Conservation (phyloP, 2,329 filamentous ascomycete genomes). For the Colletotrichum sp. region DNA sequence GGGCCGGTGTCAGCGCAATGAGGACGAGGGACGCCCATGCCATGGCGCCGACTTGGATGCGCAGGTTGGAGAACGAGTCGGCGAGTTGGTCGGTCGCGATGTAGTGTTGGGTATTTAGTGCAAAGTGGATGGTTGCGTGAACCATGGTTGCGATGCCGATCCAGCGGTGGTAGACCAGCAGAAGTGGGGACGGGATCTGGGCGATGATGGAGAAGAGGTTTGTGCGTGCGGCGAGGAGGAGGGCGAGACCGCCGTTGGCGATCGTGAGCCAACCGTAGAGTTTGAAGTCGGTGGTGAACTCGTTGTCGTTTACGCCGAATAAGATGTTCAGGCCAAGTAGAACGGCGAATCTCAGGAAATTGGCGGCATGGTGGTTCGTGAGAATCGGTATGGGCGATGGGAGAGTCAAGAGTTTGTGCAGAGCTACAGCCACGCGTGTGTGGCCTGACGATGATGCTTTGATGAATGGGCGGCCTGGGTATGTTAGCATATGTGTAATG, state of each 20-base stretch:
- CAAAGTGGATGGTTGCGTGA: not conserved
- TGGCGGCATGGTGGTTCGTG: not conserved
- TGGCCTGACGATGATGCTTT: not conserved
- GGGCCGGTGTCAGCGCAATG: not conserved
- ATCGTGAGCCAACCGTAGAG: not conserved
- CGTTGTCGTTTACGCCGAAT: not conserved
- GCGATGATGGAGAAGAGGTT: not conserved
- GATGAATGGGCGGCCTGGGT: not conserved
- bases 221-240: not conserved
- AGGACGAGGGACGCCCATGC: not conserved
- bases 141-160: not conserved
- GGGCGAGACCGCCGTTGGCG: not conserved
- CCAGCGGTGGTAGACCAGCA: not conserved
- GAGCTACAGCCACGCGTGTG: not conserved
- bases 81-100: not conserved
- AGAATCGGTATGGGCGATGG: not conserved
- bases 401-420: not conserved
- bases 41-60: not conserved
- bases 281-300: not conserved
- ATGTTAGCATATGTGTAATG: not conserved
- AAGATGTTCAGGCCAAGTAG: not conserved
- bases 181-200: not conserved
- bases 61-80: not conserved
- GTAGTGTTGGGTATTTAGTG: not conserved
- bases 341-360: not conserved